Conservation (phyloP, 768 basidiomycete genomes). For the Suillus discolor region DNA sequence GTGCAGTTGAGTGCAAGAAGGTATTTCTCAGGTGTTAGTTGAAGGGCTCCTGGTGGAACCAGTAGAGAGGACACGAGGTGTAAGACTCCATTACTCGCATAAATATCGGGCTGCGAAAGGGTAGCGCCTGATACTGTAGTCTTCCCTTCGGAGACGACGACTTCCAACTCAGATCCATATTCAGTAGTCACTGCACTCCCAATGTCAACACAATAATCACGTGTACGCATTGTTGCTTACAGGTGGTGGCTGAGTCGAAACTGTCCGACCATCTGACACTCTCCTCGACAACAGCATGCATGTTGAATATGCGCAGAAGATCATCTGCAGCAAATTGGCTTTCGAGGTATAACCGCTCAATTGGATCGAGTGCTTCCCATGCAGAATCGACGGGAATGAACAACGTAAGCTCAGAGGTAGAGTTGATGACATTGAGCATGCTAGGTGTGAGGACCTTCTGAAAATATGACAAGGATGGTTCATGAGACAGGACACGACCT, state of each 20-base stretch:
- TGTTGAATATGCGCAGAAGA: conserved; percentile 71
- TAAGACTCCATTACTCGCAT: conserved; percentile 93
- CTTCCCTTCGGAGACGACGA: conserved; percentile 55
- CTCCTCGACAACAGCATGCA: conserved; percentile 67
- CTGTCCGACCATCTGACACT: conserved; percentile 69
- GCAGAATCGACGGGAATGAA: conserved; percentile 89
- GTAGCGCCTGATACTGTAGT: conserved; percentile 58
- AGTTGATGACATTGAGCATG: conserved; percentile 58
- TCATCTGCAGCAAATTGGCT: conserved; percentile 86
- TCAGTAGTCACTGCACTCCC: conserved; percentile 61
- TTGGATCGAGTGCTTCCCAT: conserved; percentile 73
- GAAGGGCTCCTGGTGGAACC: conserved; percentile 71
- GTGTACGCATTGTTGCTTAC: conserved; percentile 42
- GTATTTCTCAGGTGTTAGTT: conserved; percentile 92
- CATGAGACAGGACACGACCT: conserved; percentile 65
- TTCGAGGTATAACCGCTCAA: conserved; percentile 87
- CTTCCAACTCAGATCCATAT: conserved; percentile 65
- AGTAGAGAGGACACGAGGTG: conserved; percentile 88
- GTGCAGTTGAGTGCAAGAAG: conserved; percentile 92
- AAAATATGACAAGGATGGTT: conserved; percentile 72
- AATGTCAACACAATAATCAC: background rate
- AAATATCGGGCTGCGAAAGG: conserved; percentile 79
- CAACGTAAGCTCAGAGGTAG: conserved; percentile 74
- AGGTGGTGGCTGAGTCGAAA: conserved; percentile 50
- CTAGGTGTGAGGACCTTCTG: conserved; percentile 67